Evolutionary conservation across 179 eudicot genomes (phyloP), one percentile per base, ranked within the genome.

Genomic region (Camellia oleifera): DNA sequence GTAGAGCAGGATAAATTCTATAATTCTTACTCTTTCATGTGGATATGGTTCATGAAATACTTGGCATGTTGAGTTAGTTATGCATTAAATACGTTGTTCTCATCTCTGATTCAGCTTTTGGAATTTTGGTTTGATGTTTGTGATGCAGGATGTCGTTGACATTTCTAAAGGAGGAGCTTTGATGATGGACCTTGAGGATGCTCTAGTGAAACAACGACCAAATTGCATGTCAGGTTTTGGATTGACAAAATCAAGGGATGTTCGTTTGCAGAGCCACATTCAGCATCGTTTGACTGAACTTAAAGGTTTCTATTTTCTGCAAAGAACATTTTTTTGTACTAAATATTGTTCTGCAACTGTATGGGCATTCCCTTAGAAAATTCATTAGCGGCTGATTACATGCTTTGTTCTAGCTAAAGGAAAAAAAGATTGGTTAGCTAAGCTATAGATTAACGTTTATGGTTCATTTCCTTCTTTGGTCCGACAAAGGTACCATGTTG

Each of bases 141-240:
- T 68, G 75, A 45, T 71, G 72, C 89, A 94, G 99, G 90, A 88
- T 81, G 77, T 75, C 69, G 5, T 82, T 75, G 87, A 77, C 23
- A 81, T 80, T 56, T 82, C 91, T 40, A 91, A 85, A 86, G 88
- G 86, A 71, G 89, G 90, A 40, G 91, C 92, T 83, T 79, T 94
- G 85, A 85, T 97, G 79, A 76, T 87, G 87, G 95, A 93, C 83
- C 93, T 94, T 83, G 93, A 93, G 88, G 97, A 90, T 86, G 96
- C 98, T 20, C 81, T 97, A 79, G 85, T 82, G 45, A 83, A 86
- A 86, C 97, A 97, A 80, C 88, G 97, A 58, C 86, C 90, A 2
- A 89, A 82, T 80, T 95, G 92, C 80, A 84, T 88, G 87, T 88
- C 97, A 60, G 89, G 94, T 79, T 81, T 69, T 78, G 85, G 75